These are phyloP conservation scores for Xylaria curta DNA, from an alignment of 495 filamentous ascomycete species.

Conservation along the genomic window DNA sequence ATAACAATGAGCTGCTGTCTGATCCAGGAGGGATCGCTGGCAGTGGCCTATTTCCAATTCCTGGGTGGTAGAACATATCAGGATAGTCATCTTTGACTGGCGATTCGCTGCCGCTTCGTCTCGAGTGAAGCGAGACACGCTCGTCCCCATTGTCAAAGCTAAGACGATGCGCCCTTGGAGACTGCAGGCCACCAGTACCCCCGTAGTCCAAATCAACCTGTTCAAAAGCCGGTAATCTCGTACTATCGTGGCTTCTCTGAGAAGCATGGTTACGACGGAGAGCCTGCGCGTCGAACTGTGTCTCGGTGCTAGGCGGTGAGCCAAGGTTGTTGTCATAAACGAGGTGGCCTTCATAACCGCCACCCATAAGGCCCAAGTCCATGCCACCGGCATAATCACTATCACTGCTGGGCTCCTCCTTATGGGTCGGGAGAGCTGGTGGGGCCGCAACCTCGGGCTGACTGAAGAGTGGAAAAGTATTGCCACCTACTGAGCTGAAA, in stretches of 20 bases:
- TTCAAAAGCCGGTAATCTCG: constrained; percentile 47
- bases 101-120: constrained; percentile 62
- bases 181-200: constrained; percentile 83
- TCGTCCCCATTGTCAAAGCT: constrained; percentile 98
- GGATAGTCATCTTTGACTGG: constrained; percentile 70
- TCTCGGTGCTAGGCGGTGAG: constrained; percentile 44
- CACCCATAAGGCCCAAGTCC: constrained; percentile 76
- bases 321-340: constrained; percentile 71
- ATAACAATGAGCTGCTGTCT: constrained; percentile 48
- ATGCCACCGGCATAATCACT: constrained; percentile 74
- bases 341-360: constrained; percentile 74
- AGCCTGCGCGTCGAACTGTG: constrained; percentile 41
- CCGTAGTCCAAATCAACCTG: constrained; percentile 68
- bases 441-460: constrained; percentile 51
- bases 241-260: constrained; percentile 46
- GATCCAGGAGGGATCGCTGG: constrained; percentile 75
- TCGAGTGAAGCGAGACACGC: constrained; percentile 57
- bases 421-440: constrained; percentile 39
- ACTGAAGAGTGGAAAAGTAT: constrained; percentile 36
- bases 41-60: constrained; percentile 72
- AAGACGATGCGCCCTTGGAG: constrained; percentile 71
- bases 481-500: constrained; percentile 49
- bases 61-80: constrained; percentile 94
- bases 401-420: constrained; percentile 65
- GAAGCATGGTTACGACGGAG: constrained; percentile 41